Base-by-base conservation (phyloP, 371 early-diverging fungal genomes). In the Fennellomyces sp. region DNA sequence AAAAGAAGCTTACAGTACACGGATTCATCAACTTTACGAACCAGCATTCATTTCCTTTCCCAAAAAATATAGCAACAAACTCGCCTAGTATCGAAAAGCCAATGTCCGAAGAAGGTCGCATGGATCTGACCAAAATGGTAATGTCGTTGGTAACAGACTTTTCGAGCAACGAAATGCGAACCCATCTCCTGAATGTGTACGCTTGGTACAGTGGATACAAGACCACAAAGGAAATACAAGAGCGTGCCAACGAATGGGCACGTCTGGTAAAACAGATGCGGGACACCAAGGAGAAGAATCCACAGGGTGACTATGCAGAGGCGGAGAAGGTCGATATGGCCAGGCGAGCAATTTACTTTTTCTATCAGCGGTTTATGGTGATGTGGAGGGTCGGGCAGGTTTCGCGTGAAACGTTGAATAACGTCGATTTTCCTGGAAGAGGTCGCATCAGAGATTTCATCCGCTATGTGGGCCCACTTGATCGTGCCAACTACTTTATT, bases 361-460 rank as follows among this genome's bases (percentile, higher is more conserved):
- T 60, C 25, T 60, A 60, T 15, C 60, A 60, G 19, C 19, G 28
- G 7, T 60, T 38, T 15, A 60, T 60, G 60, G 50, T 51, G 2
- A 29, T 60, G 23, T 60, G 60, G 60, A 36, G 60, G 2, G 36
- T 60, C n/a, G 52, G 52, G 4, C 60, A 52, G 23, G 27, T 50
- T 10, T 41, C 60, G 1, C 38, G 60, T 11, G 60, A 60, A n/a
- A 8, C 51, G n/a, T 39, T 60, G 15, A 36, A 23, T 2, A 52
- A 60, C 29, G 29, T 60, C 2, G 60, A 60, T 39, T 60, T 60
- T 23, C 60, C 60, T 17, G 60, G 60, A 2, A 49, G 42, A 29
- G 36, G 21, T 2, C 30, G 52, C 2, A 60, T 60, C 28, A 45
- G n/a, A 6, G 45, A 45, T 25, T 45, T 45, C 12, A 19, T 39